Percentiles rank a stretch among this genome's conserved stretches.
Evolutionary conservation across 2,329 filamentous ascomycete species (phyloP).

Genomic region (Aspergillus hiratsukae): DNA sequence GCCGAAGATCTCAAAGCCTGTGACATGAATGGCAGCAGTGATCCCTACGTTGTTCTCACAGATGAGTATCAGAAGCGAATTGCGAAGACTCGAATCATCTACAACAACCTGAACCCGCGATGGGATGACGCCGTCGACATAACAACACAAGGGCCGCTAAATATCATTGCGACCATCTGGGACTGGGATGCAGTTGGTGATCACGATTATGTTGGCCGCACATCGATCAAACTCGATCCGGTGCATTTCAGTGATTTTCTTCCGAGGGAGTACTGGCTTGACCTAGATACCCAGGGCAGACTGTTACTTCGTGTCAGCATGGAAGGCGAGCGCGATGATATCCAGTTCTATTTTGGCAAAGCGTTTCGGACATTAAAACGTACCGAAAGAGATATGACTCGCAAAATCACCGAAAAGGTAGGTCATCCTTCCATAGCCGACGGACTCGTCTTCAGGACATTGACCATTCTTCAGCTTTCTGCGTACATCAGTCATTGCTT

Average conservation of each 20-base stretch:
- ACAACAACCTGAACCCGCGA: conserved; percentile 82
- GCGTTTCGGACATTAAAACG: conserved; percentile 92
- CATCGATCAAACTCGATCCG: conserved; percentile 98
- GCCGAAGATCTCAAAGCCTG: conserved; percentile 98
- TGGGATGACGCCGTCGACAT: conserved; percentile 99
- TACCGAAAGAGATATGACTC: conserved; percentile 95
- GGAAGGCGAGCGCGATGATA: conserved; percentile 97
- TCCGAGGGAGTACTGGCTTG: conserved; percentile 94
- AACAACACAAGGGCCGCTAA: conserved; percentile 82
- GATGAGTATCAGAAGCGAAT: conserved; percentile 97
- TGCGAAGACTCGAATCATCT: conserved; percentile 88
- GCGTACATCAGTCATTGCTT: conserved; percentile 88
- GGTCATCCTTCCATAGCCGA: conserved; percentile 15
- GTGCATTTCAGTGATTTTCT: conserved; percentile 94
- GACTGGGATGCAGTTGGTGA: conserved; percentile 97
- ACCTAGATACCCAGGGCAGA: conserved; percentile 90
- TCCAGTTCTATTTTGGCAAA: conserved; percentile 97
- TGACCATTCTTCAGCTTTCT: conserved; percentile 59
- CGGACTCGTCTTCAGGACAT: neutral
- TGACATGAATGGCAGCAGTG: conserved; percentile 87
- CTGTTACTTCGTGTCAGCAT: conserved; percentile 89
- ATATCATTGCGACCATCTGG: conserved; percentile 96
- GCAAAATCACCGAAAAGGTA: conserved; percentile 97
- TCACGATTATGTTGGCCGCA: conserved; percentile 93
- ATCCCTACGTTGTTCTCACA: conserved; percentile 93